These are phyloP conservation scores for Xanthoconium separans DNA, from an alignment of 1,284 basidiomycete species.

Conservation along the genomic window DNA sequence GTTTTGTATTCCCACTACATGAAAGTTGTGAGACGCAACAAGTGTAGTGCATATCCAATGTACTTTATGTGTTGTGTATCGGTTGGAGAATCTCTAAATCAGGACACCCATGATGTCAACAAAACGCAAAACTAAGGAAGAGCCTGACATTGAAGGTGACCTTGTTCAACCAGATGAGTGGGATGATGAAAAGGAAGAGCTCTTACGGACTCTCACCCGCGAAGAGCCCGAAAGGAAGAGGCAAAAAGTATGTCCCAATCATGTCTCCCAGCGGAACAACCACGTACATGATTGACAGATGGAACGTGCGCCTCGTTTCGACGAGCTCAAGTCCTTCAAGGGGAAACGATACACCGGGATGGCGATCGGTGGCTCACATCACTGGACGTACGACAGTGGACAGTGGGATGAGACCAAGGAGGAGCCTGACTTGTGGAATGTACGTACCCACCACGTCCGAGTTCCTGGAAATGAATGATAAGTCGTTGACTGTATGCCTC, in stretches of 20 bases:
- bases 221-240: constrained; percentile 2
- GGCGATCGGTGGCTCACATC: constrained; percentile 5
- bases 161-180: not conserved
- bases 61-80: too few species aligned
- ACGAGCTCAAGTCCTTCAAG: constrained; percentile 7
- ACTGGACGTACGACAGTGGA: constrained; percentile 10
- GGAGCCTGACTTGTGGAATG: constrained; percentile 9
- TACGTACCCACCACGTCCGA: not conserved
- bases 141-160: too few species aligned
- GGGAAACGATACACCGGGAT: constrained; percentile 1
- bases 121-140: not conserved
- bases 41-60: too few species aligned
- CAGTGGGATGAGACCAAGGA: constrained; percentile 15
- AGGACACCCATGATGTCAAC: not conserved
- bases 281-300: not conserved
- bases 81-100: too few species aligned
- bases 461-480: not conserved
- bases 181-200: constrained; percentile 1
- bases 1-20: not conserved
- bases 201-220: too few species aligned
- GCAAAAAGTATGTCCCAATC: not conserved
- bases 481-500: not conserved
- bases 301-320: not conserved
- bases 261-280: not conserved
- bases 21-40: too few species aligned